Evolutionary conservation across 2,329 filamentous ascomycete species (phyloP).

Genomic region (Pseudogymnoascus sp.): DNA sequence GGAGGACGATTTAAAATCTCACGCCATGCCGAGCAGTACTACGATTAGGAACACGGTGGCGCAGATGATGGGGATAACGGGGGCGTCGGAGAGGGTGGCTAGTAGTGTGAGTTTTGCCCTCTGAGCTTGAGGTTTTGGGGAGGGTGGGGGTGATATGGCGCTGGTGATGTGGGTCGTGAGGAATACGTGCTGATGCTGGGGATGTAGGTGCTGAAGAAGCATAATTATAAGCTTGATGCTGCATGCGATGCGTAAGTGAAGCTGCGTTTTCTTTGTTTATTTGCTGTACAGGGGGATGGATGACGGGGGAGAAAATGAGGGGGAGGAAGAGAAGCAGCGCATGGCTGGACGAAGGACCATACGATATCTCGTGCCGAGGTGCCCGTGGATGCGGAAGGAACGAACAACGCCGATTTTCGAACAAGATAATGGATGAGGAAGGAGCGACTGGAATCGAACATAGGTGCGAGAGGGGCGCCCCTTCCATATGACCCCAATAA

Average conservation of each 20-base stretch:
- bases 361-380: not conserved
- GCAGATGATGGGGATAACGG: conserved; percentile 29
- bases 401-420: not conserved
- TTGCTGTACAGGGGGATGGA: not conserved
- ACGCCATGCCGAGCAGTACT: conserved; percentile 26
- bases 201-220: conserved; percentile 30
- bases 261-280: conserved; percentile 11
- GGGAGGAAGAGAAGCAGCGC: not conserved
- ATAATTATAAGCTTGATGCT: conserved; percentile 32
- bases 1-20: not conserved
- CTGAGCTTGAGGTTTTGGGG: not conserved
- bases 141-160: not conserved
- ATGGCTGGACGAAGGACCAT: not conserved
- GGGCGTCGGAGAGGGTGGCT: conserved; percentile 26
- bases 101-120: conserved; percentile 19
- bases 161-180: not conserved
- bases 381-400: not conserved
- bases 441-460: not conserved
- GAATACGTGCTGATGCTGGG: conserved; percentile 7
- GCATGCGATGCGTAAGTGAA: conserved; percentile 34
- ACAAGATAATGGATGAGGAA: not conserved
- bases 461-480: not conserved
- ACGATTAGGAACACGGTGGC: conserved; percentile 20
- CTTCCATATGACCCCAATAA: not conserved
- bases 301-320: not conserved